Evolutionary conservation across 768 basidiomycete species (phyloP).

Genomic region (Saitozyma sp.): DNA sequence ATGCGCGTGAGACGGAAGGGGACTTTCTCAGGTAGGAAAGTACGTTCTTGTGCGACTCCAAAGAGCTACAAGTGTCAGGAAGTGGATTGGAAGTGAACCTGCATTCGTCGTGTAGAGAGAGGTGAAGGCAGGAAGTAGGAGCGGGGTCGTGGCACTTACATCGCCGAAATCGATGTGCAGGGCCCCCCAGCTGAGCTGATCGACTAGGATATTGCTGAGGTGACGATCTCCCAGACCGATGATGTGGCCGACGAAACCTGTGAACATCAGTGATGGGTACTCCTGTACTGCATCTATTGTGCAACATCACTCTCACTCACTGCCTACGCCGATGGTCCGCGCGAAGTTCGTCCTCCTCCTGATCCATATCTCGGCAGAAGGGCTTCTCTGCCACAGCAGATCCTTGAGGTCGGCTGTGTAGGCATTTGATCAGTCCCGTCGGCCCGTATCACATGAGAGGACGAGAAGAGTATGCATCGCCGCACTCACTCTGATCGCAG

Average conservation of each 20-base stretch:
- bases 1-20: conserved; percentile 55
- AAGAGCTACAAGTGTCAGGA: conserved; percentile 31
- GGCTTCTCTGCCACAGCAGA: conserved; percentile 49
- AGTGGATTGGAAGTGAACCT: too few relatives aligned
- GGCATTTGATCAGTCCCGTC: conserved; percentile 1
- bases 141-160: conserved; percentile 31
- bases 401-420: conserved; percentile 47
- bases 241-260: conserved; percentile 52
- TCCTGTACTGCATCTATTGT: too few relatives aligned
- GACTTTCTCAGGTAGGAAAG: conserved; percentile 53
- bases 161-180: conserved; percentile 53
- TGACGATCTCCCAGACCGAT: conserved; percentile 55
- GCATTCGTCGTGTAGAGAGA: too few relatives aligned
- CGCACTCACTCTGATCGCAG: conserved; percentile 44
- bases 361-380: conserved; percentile 49
- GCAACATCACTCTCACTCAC: conserved; percentile 19
- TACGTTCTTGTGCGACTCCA: conserved; percentile 48
- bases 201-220: conserved; percentile 49
- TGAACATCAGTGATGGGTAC: conserved; percentile 5
- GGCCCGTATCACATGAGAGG: not conserved
- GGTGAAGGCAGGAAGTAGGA: not conserved
- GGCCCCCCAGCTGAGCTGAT: conserved; percentile 46
- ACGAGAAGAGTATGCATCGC: not conserved
- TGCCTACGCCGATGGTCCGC: conserved; percentile 45
- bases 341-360: conserved; percentile 49